A percentile compares a stretch with the other conserved stretches of the same genome.
These are phyloP conservation scores for Scenedesmus sp. DNA, from an alignment of 163 green algal species.

Conservation along the genomic window DNA sequence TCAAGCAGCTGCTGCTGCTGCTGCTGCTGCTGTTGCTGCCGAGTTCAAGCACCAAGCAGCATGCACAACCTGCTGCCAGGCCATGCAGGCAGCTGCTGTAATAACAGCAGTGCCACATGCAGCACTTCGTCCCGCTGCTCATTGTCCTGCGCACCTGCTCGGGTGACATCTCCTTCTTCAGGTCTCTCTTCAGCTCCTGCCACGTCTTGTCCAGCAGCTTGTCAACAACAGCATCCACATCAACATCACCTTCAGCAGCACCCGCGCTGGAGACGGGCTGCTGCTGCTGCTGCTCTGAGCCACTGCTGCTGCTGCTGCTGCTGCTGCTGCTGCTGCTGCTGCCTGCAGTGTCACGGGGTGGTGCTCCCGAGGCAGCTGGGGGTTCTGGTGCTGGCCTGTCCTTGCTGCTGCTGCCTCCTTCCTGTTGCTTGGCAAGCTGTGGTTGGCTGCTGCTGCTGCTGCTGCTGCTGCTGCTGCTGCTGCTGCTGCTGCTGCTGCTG, in stretches of 20 bases:
- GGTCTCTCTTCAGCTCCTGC: constrained; percentile 42
- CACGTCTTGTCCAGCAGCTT: constrained; percentile 42
- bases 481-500: not conserved
- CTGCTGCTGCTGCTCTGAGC: constrained; percentile 13
- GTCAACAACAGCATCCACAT: constrained; percentile 44
- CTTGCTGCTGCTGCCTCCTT: not conserved
- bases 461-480: not conserved
- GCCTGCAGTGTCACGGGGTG: not conserved
- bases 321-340: constrained; percentile 30
- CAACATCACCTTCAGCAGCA: constrained; percentile 17
- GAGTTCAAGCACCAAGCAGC: not conserved
- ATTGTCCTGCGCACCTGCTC: constrained; percentile 13
- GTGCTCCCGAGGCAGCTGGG: not conserved
- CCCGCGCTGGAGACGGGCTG: not conserved
- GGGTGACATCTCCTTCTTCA: constrained; percentile 46
- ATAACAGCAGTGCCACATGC: not conserved
- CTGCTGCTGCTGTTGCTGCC: not conserved
- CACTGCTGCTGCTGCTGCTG: constrained; percentile 4
- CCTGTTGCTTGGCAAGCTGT: not conserved
- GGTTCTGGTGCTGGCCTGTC: not conserved
- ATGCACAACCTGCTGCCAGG: not conserved
- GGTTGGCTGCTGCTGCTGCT: not conserved
- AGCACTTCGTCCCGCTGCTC: not conserved
- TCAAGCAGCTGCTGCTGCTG: not conserved
- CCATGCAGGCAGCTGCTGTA: not conserved